These are phyloP conservation scores for Leptographium wingfieldii DNA, from an alignment of 2,329 filamentous ascomycete species.

Conservation along the genomic window DNA sequence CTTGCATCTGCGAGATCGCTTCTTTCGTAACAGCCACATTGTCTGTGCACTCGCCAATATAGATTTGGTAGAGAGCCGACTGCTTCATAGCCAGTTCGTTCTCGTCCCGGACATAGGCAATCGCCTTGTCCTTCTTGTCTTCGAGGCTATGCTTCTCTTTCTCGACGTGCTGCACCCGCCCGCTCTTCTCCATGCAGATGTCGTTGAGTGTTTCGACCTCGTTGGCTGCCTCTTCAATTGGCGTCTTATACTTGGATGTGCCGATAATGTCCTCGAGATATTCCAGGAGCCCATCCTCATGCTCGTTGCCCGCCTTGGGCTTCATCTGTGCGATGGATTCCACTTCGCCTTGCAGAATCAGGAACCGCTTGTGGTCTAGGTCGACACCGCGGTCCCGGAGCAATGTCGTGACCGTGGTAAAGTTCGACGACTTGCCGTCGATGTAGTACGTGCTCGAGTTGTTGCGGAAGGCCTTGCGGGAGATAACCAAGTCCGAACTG, in stretches of 20 bases:
- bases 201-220: slow-evolving; percentile 92
- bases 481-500: slow-evolving; percentile 75
- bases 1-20: slow-evolving; percentile 80
- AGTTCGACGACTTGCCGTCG: slow-evolving; percentile 78
- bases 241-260: slow-evolving; percentile 94
- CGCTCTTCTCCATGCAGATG: slow-evolving; percentile 87
- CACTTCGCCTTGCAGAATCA: slow-evolving; percentile 94
- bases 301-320: slow-evolving; percentile 84
- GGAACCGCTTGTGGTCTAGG: slow-evolving; percentile 92
- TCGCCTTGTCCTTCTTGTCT: slow-evolving; percentile 90
- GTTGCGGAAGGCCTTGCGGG: slow-evolving; percentile 89
- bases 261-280: slow-evolving; percentile 98
- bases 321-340: slow-evolving; percentile 99
- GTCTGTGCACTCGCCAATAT: slow-evolving; percentile 75
- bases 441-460: slow-evolving; percentile 99
- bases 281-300: slow-evolving; percentile 90
- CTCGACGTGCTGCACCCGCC: slow-evolving; percentile 91
- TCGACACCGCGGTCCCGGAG: slow-evolving; percentile 83
- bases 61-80: slow-evolving; percentile 84
- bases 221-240: slow-evolving; percentile 84
- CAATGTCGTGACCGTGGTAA: slow-evolving; percentile 79
- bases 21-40: slow-evolving; percentile 84
- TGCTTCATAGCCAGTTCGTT: slow-evolving; percentile 87
- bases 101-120: slow-evolving; percentile 81
- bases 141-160: slow-evolving; percentile 90